Evolutionary conservation across 1,139 yeast species (phyloP).

Genomic region (Protomyces pachydermus): DNA sequence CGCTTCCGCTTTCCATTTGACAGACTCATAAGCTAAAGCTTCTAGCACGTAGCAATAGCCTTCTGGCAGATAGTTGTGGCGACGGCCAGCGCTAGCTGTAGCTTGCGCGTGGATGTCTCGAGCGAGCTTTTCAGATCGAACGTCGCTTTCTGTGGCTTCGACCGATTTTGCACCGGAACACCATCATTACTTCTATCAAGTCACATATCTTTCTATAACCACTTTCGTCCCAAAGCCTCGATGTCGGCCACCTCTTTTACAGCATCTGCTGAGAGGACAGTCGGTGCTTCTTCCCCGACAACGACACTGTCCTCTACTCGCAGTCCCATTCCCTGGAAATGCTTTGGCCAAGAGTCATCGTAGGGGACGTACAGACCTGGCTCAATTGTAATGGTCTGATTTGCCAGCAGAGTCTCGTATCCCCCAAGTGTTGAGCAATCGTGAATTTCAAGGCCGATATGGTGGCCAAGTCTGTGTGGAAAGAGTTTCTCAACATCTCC

Average conservation of each 20-base stretch:
- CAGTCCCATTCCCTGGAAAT: conserved; percentile 83
- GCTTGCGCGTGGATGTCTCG: too few species aligned
- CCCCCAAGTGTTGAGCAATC: conserved; percentile 31
- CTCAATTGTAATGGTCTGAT: conserved; percentile 84
- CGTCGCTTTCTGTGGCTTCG: too few species aligned
- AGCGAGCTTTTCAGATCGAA: too few species aligned
- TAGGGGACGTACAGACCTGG: conserved; percentile 89
- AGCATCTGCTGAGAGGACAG: conserved; percentile 68
- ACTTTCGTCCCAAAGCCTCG: conserved; percentile 41
- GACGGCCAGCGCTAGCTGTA: too few species aligned
- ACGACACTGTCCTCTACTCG: conserved; percentile 86
- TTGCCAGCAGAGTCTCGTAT: conserved; percentile 42
- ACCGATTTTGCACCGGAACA: too few species aligned
- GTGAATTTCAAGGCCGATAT: conserved; percentile 72
- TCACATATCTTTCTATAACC: neutral
- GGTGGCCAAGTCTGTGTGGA: conserved; percentile 95
- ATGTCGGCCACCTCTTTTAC: conserved; percentile 78
- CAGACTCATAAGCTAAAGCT: too few species aligned
- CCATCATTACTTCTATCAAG: neutral
- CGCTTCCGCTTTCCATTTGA: neutral
- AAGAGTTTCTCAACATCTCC: conserved; percentile 48
- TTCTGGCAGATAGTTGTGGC: too few species aligned
- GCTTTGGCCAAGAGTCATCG: conserved; percentile 63
- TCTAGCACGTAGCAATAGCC: too few species aligned
- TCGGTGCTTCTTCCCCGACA: conserved; percentile 65